A percentile compares a stretch with the other conserved stretches of the same genome.
phyloP scores from a whole-genome alignment of 2,329 filamentous ascomycete genomes.

The Fusarium sarcochroum region DNA sequence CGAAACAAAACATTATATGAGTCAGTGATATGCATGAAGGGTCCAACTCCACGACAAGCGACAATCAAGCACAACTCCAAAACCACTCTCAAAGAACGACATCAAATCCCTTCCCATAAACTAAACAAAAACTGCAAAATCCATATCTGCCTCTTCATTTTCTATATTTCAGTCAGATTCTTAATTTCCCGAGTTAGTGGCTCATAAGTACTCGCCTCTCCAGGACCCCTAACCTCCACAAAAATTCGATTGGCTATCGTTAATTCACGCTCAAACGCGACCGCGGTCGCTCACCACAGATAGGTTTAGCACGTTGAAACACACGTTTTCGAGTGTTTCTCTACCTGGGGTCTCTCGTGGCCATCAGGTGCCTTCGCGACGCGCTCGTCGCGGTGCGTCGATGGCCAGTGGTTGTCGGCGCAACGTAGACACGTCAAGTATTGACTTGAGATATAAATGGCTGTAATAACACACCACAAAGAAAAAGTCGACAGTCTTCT shows the following conservation, averaged over 20 bases:
- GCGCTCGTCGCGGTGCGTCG: constrained; percentile 22
- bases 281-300: constrained; percentile 12
- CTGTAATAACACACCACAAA: not conserved
- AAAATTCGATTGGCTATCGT: constrained; percentile 37
- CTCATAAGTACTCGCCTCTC: not conserved
- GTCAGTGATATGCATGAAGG: constrained; percentile 31
- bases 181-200: not conserved
- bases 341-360: constrained; percentile 3
- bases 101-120: not conserved
- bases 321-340: constrained; percentile 23
- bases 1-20: constrained; percentile 30
- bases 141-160: not conserved
- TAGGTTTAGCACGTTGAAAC: constrained; percentile 31
- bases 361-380: constrained; percentile 27
- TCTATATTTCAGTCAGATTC: not conserved
- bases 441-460: constrained; percentile 39
- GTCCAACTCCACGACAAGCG: constrained; percentile 10
- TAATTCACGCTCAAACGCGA: constrained; percentile 32
- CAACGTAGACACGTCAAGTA: constrained; percentile 27
- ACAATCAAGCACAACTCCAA: not conserved
- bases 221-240: not conserved
- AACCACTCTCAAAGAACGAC: constrained; percentile 8
- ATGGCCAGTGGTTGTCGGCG: constrained; percentile 41
- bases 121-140: not conserved
- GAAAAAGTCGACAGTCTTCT: constrained; percentile 20